phyloP scores from a whole-genome alignment of 768 basidiomycete genomes.

The Suillus cothurnatus region DNA sequence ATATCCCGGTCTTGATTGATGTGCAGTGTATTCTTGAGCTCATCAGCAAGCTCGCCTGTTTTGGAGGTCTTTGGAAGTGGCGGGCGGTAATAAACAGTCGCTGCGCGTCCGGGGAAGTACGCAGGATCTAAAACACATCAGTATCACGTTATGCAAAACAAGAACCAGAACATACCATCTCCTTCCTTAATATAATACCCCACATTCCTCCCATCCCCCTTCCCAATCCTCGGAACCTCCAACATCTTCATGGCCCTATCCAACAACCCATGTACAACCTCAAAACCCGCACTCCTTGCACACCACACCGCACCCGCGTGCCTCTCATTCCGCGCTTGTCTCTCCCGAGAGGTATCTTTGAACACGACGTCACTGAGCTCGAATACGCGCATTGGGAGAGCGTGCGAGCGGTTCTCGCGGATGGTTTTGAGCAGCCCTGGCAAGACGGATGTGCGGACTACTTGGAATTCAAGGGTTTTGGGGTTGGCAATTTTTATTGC shows the following conservation, averaged over 20 bases:
- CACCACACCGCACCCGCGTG: conserved; percentile 93
- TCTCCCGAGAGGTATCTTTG: conserved; percentile 77
- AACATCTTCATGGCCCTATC: conserved; percentile 97
- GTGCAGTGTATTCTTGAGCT: conserved; percentile 47
- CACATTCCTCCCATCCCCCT: conserved; percentile 54
- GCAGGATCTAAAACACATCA: conserved; percentile 65
- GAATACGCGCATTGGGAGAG: conserved; percentile 91
- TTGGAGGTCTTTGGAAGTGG: conserved; percentile 19
- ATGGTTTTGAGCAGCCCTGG: conserved; percentile 97
- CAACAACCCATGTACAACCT: conserved; percentile 92
- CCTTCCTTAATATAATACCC: conserved; percentile 95
- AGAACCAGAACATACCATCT: conserved; percentile 55
- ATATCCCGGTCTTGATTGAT: conserved; percentile 50
- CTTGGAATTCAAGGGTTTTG: conserved; percentile 96
- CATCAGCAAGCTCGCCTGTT: conserved; percentile 34
- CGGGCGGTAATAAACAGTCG: conserved; percentile 85
- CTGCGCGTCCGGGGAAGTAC: conserved; percentile 95
- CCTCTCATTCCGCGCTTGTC: conserved; percentile 85
- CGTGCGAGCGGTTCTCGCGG: conserved; percentile 92
- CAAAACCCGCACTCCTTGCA: conserved; percentile 96
- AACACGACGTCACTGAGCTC: conserved; percentile 93
- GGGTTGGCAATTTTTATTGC: conserved; percentile 96
- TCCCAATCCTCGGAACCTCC: conserved; percentile 80
- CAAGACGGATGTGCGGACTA: conserved; percentile 93
- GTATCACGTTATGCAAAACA: neutral